Conservation (phyloP, 2,329 filamentous ascomycete species). For the Aspergillus sp. region DNA sequence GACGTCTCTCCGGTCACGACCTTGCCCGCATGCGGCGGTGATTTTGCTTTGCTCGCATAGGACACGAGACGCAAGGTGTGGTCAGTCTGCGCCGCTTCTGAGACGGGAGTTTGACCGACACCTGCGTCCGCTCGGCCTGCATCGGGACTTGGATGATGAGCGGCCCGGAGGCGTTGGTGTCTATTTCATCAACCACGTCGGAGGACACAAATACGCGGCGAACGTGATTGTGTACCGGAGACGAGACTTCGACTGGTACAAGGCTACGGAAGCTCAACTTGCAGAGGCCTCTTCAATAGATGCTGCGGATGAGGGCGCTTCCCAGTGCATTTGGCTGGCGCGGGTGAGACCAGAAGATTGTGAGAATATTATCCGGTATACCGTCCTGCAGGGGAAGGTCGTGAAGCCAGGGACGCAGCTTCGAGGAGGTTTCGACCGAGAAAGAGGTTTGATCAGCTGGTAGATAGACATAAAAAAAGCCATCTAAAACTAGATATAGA, state of each 20-base stretch:
- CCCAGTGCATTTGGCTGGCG: slow-evolving; percentile 91
- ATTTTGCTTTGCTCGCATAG: slow-evolving; percentile 92
- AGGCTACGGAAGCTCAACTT: slow-evolving; percentile 8
- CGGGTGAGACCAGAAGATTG: slow-evolving; percentile 83
- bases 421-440: slow-evolving; percentile 85
- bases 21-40: slow-evolving; percentile 79
- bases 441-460: slow-evolving; percentile 82
- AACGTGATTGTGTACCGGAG: slow-evolving; percentile 90
- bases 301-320: slow-evolving; percentile 59
- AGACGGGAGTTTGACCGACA: slow-evolving; percentile 86
- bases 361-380: slow-evolving; percentile 87
- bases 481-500: slow-evolving; percentile 4
- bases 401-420: slow-evolving; percentile 85
- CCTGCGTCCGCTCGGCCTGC: slow-evolving; percentile 78
- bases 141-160: slow-evolving; percentile 83
- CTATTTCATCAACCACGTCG: slow-evolving; percentile 95
- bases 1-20: slow-evolving; percentile 55
- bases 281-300: slow-evolving; percentile 35
- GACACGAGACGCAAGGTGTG: slow-evolving; percentile 92
- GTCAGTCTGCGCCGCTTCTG: slow-evolving; percentile 88
- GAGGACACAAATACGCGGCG: slow-evolving; percentile 93
- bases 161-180: slow-evolving; percentile 89
- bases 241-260: slow-evolving; percentile 43
- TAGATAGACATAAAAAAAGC: slow-evolving; percentile 39
- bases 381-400: slow-evolving; percentile 88